Evolutionary conservation across 768 basidiomycete species (phyloP).

Genomic region (Suillus variegatus): DNA sequence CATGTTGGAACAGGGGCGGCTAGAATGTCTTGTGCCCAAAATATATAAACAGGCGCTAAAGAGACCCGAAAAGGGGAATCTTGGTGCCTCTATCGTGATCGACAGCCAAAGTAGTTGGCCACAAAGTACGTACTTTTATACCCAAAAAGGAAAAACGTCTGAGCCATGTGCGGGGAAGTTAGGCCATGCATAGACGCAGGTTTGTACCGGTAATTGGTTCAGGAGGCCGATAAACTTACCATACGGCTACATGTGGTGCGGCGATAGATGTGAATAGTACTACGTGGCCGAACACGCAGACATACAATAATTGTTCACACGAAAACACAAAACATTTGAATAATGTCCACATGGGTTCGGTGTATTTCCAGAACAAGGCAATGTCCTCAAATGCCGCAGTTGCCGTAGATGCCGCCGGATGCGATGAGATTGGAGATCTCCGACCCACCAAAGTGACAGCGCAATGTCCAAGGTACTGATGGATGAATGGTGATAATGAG

Average conservation of each 20-base stretch:
- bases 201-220: conserved; percentile 6
- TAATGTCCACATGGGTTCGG: conserved; percentile 7
- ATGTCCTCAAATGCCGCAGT: conserved; percentile 7
- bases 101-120: conserved; percentile 20
- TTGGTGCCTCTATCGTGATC: conserved; percentile 36
- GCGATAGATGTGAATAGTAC: conserved; percentile 37
- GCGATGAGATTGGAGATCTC: conserved; percentile 13
- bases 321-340: conserved; percentile 23
- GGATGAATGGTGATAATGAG: conserved; percentile 15
- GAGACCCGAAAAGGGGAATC: conserved; percentile 3
- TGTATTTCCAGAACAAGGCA: conserved; percentile 14
- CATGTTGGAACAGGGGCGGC: not conserved
- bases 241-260: conserved; percentile 30
- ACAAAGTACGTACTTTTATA: conserved; percentile 29
- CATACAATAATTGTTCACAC: conserved; percentile 22
- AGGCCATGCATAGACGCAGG: not conserved
- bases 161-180: conserved; percentile 23
- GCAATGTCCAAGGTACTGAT: conserved; percentile 12
- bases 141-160: conserved; percentile 51
- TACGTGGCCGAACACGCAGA: conserved; percentile 30
- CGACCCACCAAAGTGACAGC: not conserved
- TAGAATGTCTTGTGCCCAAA: conserved; percentile 1
- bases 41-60: conserved; percentile 8
- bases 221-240: conserved; percentile 21
- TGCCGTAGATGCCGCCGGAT: conserved; percentile 16